These are phyloP conservation scores for Ogataea ganodermae DNA, from an alignment of 805 yeast genomes.

Conservation along the genomic window DNA sequence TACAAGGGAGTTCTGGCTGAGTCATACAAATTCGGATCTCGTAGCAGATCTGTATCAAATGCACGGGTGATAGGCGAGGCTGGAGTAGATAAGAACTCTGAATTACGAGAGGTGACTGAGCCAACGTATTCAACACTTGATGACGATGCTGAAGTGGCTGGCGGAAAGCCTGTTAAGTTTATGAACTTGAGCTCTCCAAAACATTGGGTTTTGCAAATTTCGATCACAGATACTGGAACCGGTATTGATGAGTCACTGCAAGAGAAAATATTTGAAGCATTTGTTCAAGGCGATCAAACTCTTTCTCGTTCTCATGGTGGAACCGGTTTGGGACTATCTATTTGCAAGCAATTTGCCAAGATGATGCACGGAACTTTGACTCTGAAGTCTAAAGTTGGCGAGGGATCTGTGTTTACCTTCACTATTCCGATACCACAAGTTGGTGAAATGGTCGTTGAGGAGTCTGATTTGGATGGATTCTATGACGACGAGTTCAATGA, in stretches of 20 bases:
- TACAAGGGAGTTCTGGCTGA: slow-evolving; percentile 47
- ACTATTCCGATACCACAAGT: slow-evolving; percentile 74
- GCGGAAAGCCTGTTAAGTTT: slow-evolving; percentile 19
- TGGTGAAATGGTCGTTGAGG: slow-evolving; percentile 48
- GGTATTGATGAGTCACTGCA: slow-evolving; percentile 87
- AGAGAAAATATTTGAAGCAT: slow-evolving; percentile 88
- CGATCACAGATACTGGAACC: slow-evolving; percentile 89
- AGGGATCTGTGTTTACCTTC: slow-evolving; percentile 83
- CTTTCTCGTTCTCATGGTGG: slow-evolving; percentile 91
- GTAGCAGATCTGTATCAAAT: background rate
- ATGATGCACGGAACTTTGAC: slow-evolving; percentile 85
- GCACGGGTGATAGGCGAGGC: background rate
- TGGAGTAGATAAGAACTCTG: slow-evolving; percentile 3
- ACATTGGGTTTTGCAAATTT: slow-evolving; percentile 65
- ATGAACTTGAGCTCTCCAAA: slow-evolving; percentile 29
- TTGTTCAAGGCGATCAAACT: slow-evolving; percentile 96
- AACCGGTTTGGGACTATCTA: slow-evolving; percentile 88
- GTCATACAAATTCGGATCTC: slow-evolving; percentile 34
- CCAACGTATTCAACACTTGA: slow-evolving; percentile 13
- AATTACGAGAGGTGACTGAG: slow-evolving; percentile 6
- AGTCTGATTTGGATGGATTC: slow-evolving; percentile 37
- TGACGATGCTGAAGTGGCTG: slow-evolving; percentile 25
- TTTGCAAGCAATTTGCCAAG: slow-evolving; percentile 85
- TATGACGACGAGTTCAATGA: slow-evolving; percentile 72
- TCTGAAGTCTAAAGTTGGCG: slow-evolving; percentile 71